A percentile compares a stretch with the other conserved stretches of the same genome.
Evolutionary conservation across 2,329 filamentous ascomycete genomes (phyloP).

Genomic region (Lachnellula arida): DNA sequence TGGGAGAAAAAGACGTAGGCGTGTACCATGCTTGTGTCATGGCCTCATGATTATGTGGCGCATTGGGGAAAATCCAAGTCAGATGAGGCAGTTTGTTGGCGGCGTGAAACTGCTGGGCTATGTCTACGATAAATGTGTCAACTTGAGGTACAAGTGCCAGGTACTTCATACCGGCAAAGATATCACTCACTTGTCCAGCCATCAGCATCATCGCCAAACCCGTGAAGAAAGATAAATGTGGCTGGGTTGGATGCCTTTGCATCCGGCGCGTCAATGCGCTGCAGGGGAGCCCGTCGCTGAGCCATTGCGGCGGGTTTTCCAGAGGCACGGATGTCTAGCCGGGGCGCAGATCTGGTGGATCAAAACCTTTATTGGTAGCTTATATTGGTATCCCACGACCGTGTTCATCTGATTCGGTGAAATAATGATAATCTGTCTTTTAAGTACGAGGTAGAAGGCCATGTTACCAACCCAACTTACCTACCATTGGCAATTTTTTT

Average conservation of each 20-base stretch:
- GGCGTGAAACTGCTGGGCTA: constrained; percentile 44
- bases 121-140: constrained; percentile 26
- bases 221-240: constrained; percentile 91
- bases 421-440: no score
- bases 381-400: neutral
- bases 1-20: constrained; percentile 37
- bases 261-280: constrained; percentile 7
- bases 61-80: constrained; percentile 47
- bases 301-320: neutral
- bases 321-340: neutral
- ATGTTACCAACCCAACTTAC: no score
- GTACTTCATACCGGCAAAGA: no score
- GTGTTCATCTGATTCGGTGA: no score
- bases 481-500: no score
- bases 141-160: neutral
- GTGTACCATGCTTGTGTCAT: constrained; percentile 44
- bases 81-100: constrained; percentile 44
- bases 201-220: constrained; percentile 74
- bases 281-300: constrained; percentile 8
- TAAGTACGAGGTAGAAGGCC: no score
- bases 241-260: constrained; percentile 76
- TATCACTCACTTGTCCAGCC: constrained; percentile 56
- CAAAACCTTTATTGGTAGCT: neutral
- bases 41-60: constrained; percentile 41
- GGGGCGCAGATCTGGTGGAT: neutral